Conservation (phyloP, 148 eudicot species). For the Rhododendron simsii region DNA sequence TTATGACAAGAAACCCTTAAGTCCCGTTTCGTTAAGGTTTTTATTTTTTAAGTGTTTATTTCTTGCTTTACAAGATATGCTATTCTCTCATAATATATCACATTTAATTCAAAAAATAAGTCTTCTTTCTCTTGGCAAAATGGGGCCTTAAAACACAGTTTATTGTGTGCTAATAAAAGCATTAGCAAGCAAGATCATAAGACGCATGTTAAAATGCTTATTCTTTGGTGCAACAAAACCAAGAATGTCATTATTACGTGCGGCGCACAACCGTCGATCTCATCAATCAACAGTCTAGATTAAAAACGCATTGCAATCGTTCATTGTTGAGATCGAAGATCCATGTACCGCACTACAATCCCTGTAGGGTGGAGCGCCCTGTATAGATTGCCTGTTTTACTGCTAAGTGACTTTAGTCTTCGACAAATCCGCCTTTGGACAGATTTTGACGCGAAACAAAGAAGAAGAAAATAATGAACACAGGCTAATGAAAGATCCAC, state of each 20-base stretch:
- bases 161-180: background rate
- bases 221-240: background rate
- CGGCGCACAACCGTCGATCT: too few species aligned
- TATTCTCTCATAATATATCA: too few species aligned
- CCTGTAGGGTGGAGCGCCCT: too few species aligned
- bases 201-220: background rate
- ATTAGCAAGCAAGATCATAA: background rate
- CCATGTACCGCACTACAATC: too few species aligned
- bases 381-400: background rate
- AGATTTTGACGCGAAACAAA: background rate
- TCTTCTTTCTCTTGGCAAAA: too few species aligned
- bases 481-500: background rate
- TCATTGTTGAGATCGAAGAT: too few species aligned
- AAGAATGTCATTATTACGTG: background rate
- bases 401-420: background rate
- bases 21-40: too few species aligned
- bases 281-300: too few species aligned
- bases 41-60: too few species aligned
- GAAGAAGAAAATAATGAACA: background rate
- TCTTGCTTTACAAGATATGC: too few species aligned
- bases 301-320: too few species aligned
- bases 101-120: too few species aligned
- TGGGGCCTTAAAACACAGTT: background rate
- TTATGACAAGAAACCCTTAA: background rate
- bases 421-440: background rate